Percentiles rank a stretch among this genome's conserved stretches.
Conservation (phyloP, 345 rosid genomes). For the Melaleuca quinquenervia region DNA sequence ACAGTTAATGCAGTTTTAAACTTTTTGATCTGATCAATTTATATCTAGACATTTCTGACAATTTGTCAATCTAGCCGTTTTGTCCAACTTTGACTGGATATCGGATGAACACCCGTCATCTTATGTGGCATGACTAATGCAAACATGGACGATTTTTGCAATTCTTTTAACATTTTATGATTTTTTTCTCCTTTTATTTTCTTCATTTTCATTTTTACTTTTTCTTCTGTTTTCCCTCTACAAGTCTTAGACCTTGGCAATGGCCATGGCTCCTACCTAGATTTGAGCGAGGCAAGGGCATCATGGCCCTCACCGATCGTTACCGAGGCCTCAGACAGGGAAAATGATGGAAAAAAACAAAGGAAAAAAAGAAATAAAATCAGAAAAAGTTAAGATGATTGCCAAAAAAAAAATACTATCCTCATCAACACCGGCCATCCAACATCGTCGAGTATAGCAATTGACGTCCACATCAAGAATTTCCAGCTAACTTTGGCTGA, state of each 20-base stretch:
- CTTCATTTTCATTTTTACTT: no score
- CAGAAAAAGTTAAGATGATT: no score
- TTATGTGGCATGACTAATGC: neutral
- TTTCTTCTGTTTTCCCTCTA: neutral
- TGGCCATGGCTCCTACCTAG: neutral
- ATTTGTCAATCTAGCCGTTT: neutral
- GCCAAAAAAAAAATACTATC: no score
- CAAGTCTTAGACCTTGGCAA: no score
- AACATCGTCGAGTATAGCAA: no score
- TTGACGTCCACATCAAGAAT: no score
- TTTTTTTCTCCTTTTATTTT: no score
- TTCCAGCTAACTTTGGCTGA: no score
- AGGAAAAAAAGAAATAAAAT: no score
- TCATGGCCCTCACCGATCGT: neutral
- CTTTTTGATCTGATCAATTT: neutral
- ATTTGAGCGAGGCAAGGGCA: neutral
- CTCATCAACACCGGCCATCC: no score
- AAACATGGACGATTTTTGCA: neutral
- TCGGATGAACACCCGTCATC: fast-evolving
- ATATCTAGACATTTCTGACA: neutral
- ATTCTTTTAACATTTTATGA: no score
- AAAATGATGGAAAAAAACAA: no score
- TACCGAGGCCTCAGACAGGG: neutral
- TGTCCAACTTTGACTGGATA: neutral
- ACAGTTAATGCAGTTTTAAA: neutral